phyloP scores from a whole-genome alignment of 2,329 filamentous ascomycete genomes.

The Aurifilum marmelostoma region DNA sequence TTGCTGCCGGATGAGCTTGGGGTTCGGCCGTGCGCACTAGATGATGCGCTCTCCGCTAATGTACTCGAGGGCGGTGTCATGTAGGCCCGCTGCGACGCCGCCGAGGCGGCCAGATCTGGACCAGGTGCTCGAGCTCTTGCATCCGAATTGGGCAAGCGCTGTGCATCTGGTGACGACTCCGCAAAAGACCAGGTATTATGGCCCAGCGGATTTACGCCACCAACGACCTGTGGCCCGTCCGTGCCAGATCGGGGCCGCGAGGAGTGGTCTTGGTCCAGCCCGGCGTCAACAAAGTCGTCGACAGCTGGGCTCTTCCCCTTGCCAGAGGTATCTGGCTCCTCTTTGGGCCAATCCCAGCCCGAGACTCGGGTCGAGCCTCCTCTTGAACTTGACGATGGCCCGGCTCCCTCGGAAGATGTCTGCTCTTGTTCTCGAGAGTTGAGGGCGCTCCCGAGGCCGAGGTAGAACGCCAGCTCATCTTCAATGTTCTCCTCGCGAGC shows the following conservation, averaged over 20 bases:
- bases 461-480: slow-evolving; percentile 62
- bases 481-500: slow-evolving; percentile 63
- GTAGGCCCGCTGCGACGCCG: slow-evolving; percentile 19
- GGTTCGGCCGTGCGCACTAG: slow-evolving; percentile 23
- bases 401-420: slow-evolving; percentile 9
- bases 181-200: slow-evolving; percentile 66
- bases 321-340: background rate
- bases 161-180: slow-evolving; percentile 29
- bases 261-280: slow-evolving; percentile 28
- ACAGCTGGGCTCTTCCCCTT: slow-evolving; percentile 24
- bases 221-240: slow-evolving; percentile 54
- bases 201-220: slow-evolving; percentile 54
- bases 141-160: slow-evolving; percentile 11
- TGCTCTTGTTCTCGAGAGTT: slow-evolving; percentile 31
- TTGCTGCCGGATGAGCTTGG: slow-evolving; percentile 24
- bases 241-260: slow-evolving; percentile 57
- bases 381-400: slow-evolving; percentile 4
- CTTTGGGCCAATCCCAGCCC: slow-evolving; percentile 28
- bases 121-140: background rate
- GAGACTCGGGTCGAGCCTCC: slow-evolving; percentile 18
- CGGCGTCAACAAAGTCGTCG: slow-evolving; percentile 7
- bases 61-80: slow-evolving; percentile 29
- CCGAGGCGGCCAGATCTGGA: slow-evolving; percentile 11
- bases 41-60: slow-evolving; percentile 27
- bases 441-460: slow-evolving; percentile 53